Percentiles rank a stretch among this genome's conserved stretches.
These are phyloP conservation scores for Rosa persica DNA, from an alignment of 306 rosid genomes.

Conservation along the genomic window DNA sequence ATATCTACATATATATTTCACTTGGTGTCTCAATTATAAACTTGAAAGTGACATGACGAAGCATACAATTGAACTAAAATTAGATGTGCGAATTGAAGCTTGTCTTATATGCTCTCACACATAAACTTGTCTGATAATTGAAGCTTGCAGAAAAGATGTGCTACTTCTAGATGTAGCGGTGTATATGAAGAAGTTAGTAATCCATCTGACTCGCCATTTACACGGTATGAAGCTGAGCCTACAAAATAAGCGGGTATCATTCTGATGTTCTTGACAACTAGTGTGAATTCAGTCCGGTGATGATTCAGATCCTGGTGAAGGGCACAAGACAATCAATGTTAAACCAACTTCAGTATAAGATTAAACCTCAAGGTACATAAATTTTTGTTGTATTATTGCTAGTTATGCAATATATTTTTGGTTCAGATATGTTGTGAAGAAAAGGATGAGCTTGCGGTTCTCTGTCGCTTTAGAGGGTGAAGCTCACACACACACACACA, in stretches of 20 bases:
- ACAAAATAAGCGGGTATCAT: conserved; percentile 5
- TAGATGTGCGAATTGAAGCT: background rate
- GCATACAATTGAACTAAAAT: conserved; percentile 3
- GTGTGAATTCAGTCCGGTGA: background rate
- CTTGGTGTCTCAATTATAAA: background rate
- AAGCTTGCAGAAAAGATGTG: background rate
- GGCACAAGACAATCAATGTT: conserved; percentile 12
- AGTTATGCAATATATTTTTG: background rate
- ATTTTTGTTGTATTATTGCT: background rate
- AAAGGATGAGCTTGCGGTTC: background rate
- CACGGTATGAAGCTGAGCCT: conserved; percentile 1
- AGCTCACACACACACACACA: too few relatives aligned
- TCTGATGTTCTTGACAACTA: background rate
- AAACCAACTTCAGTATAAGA: background rate
- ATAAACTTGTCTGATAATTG: too few relatives aligned
- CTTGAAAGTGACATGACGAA: conserved; percentile 9
- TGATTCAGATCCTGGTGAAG: background rate
- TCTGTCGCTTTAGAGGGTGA: background rate
- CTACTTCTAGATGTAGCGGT: background rate
- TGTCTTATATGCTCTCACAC: background rate
- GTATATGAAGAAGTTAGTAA: background rate
- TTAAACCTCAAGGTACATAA: background rate
- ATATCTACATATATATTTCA: background rate
- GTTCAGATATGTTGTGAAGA: background rate
- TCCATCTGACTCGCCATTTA: background rate